Conservation (phyloP, 1,284 basidiomycete genomes). For the Sporisorium reilianum region DNA sequence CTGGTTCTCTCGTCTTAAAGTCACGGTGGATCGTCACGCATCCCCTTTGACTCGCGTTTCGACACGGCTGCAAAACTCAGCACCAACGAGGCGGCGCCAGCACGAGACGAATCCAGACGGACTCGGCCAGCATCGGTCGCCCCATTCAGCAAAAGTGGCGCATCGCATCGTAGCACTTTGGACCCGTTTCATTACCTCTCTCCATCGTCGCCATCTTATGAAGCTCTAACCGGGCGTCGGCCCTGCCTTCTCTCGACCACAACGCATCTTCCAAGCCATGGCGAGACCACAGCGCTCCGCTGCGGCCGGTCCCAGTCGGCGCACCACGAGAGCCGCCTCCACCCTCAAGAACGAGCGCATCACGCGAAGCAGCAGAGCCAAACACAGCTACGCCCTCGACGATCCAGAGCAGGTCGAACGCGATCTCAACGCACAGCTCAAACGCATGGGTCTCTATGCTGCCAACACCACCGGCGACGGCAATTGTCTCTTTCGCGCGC, state of each 20-base stretch:
- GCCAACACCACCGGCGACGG: slow-evolving; percentile 67
- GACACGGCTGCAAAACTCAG: not conserved
- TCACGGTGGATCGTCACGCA: not conserved
- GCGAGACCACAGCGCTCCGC: slow-evolving; percentile 38
- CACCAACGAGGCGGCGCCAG: too few relatives aligned
- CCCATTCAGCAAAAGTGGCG: not conserved
- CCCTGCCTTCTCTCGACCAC: not conserved
- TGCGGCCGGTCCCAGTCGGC: slow-evolving; percentile 44
- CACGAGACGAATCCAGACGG: too few relatives aligned
- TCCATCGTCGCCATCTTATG: not conserved
- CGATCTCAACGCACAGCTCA: slow-evolving; percentile 62
- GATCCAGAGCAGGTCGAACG: slow-evolving; percentile 63
- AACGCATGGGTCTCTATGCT: slow-evolving; percentile 65
- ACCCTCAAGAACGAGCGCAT: slow-evolving; percentile 51
- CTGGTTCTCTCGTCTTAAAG: not conserved
- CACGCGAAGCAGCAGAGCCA: slow-evolving; percentile 45
- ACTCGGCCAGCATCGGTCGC: too few relatives aligned
- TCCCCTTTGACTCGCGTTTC: not conserved
- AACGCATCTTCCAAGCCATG: slow-evolving; percentile 27
- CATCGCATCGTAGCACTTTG: not conserved
- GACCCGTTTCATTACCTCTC: not conserved
- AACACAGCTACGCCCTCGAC: slow-evolving; percentile 54
- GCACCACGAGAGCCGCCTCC: slow-evolving; percentile 31
- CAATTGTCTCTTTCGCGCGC: slow-evolving; percentile 69
- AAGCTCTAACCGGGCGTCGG: not conserved